A percentile compares a stretch with the other conserved stretches of the same genome.
These are phyloP conservation scores for Serendipita sp. DNA, from an alignment of 768 basidiomycete species.

Conservation along the genomic window DNA sequence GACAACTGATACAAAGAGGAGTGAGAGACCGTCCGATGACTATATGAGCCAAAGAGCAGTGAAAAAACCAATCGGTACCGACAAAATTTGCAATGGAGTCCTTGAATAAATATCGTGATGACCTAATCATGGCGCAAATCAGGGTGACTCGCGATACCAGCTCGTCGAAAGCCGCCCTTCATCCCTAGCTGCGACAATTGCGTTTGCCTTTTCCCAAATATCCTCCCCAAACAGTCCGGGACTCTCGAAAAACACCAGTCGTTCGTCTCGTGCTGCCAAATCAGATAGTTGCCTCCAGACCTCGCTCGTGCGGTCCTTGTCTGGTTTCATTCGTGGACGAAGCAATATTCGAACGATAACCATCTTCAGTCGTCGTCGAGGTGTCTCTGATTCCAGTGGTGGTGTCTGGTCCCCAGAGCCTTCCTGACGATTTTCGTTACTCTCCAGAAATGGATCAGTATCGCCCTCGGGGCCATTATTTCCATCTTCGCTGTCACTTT, in stretches of 20 bases:
- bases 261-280: not conserved
- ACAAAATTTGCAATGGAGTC: not conserved
- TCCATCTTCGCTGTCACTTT: not conserved
- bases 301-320: not conserved
- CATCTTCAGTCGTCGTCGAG: not conserved
- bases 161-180: not conserved
- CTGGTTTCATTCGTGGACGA: not conserved
- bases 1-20: too few species aligned
- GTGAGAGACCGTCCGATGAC: too few species aligned
- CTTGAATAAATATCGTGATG: not conserved
- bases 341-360: not conserved
- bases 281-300: not conserved
- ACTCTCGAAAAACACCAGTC: constrained; percentile 1
- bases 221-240: not conserved
- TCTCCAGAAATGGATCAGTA: not conserved
- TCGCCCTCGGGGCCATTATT: not conserved
- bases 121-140: not conserved
- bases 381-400: not conserved
- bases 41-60: too few species aligned
- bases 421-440: not conserved
- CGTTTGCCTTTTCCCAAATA: not conserved
- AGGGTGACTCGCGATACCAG: constrained; percentile 4
- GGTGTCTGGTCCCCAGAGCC: not conserved
- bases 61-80: too few species aligned
- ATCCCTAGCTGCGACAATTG: not conserved